Conservation (phyloP, 139 green algal genomes). For the Spirogloea muscicola region DNA sequence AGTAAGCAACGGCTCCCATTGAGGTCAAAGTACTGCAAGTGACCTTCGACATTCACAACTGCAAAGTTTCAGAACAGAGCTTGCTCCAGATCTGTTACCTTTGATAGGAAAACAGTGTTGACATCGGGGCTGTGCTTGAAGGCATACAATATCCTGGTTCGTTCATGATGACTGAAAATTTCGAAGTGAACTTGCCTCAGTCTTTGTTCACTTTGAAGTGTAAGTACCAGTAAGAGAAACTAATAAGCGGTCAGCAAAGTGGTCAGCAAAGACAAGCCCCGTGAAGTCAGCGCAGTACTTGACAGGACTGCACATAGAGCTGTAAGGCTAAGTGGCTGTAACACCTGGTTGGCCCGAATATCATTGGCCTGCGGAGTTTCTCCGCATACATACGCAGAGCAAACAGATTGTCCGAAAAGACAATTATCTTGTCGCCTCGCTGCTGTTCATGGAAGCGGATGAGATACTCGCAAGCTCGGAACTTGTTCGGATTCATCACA, state of each 20-base stretch:
- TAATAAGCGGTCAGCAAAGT: too few relatives aligned
- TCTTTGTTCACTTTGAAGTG: too few relatives aligned
- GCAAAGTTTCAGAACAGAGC: neutral
- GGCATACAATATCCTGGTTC: slow-evolving; percentile 83
- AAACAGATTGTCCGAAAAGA: slow-evolving; percentile 98
- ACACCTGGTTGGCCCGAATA: slow-evolving; percentile 85
- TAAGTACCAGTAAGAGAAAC: too few relatives aligned
- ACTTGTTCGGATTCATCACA: slow-evolving; percentile 98
- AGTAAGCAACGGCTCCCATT: too few relatives aligned
- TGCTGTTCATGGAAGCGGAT: slow-evolving; percentile 88
- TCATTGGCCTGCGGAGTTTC: slow-evolving; percentile 79
- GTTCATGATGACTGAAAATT: slow-evolving; percentile 59
- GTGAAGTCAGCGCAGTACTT: too few relatives aligned
- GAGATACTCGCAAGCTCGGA: slow-evolving; percentile 89
- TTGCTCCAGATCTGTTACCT: too few relatives aligned
- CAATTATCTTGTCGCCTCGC: slow-evolving; percentile 85
- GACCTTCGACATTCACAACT: neutral
- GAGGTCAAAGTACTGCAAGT: too few relatives aligned
- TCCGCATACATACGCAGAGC: slow-evolving; percentile 84
- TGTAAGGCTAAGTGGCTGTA: too few relatives aligned
- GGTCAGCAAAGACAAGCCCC: too few relatives aligned
- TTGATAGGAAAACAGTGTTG: slow-evolving; percentile 99
- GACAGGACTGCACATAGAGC: neutral
- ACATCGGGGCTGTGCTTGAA: slow-evolving; percentile 89
- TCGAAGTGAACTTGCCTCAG: too few relatives aligned